A percentile compares a stretch with the other conserved stretches of the same genome.
Conservation (phyloP, 495 filamentous ascomycete species). For the Hypoxylon subgilvum region DNA sequence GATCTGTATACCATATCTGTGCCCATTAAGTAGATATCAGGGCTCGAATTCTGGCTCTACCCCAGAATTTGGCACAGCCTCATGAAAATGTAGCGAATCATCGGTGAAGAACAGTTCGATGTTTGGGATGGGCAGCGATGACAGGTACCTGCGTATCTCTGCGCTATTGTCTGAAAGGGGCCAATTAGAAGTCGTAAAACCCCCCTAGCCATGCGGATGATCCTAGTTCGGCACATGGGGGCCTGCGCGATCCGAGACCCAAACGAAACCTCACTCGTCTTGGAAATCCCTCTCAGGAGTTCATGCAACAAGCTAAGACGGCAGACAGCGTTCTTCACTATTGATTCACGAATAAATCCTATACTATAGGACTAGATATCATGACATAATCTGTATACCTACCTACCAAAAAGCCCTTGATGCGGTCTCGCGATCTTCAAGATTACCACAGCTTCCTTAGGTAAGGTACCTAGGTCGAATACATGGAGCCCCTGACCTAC, state of each 20-base stretch:
- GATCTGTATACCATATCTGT: not conserved
- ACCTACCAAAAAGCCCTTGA: not conserved
- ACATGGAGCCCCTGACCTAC: not conserved
- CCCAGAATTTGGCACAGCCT: constrained; percentile 10
- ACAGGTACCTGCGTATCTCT: constrained; percentile 17
- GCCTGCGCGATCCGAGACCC: constrained; percentile 27
- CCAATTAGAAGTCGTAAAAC: constrained; percentile 15
- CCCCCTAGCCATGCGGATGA: constrained; percentile 2
- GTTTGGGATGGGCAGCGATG: constrained; percentile 9
- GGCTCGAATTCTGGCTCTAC: constrained; percentile 1
- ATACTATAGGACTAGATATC: constrained; percentile 1
- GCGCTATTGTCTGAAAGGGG: not conserved
- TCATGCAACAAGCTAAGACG: constrained; percentile 12
- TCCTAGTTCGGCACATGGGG: constrained; percentile 16
- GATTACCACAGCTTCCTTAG: constrained; percentile 7
- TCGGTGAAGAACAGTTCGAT: constrained; percentile 16
- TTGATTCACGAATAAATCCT: not conserved
- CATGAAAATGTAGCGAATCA: constrained; percentile 4
- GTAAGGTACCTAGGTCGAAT: not conserved
- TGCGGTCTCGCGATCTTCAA: constrained; percentile 3
- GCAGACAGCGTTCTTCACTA: not conserved
- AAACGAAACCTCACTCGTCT: constrained; percentile 34
- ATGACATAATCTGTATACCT: constrained; percentile 8
- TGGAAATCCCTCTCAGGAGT: constrained; percentile 20
- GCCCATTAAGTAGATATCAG: not conserved